Conservation (phyloP, 495 filamentous ascomycete genomes). For the Talaromyces thailandensis region DNA sequence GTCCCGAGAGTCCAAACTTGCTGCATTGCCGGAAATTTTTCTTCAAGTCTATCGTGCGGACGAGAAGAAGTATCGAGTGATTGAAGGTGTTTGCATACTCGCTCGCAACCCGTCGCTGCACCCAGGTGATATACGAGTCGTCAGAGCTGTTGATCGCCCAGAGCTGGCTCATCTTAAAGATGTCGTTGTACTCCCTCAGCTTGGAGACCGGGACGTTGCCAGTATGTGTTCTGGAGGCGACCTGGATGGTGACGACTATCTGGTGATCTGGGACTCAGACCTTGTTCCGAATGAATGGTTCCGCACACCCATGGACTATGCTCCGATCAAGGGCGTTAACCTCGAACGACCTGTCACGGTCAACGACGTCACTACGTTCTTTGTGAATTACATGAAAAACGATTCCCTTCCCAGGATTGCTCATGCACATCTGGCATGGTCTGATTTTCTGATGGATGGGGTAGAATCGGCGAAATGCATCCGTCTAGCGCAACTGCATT, state of each 20-base stretch:
- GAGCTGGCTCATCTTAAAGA: conserved; percentile 66
- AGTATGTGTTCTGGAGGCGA: conserved; percentile 97
- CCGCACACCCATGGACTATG: conserved; percentile 65
- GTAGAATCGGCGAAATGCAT: conserved; percentile 65
- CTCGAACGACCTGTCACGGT: conserved; percentile 52
- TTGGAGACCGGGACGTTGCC: conserved; percentile 74
- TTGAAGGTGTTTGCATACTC: conserved; percentile 72
- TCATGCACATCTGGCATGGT: conserved; percentile 69
- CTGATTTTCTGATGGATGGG: conserved; percentile 54
- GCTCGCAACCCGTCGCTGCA: conserved; percentile 93
- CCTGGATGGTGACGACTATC: conserved; percentile 91
- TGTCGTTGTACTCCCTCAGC: conserved; percentile 79
- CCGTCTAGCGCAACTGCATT: conserved; percentile 72
- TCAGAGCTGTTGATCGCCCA: conserved; percentile 70
- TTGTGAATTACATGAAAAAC: conserved; percentile 90
- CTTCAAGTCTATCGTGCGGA: conserved; percentile 58
- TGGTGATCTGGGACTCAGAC: conserved; percentile 84
- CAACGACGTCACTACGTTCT: conserved; percentile 70
- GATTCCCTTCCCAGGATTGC: conserved; percentile 75
- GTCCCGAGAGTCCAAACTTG: conserved; percentile 25
- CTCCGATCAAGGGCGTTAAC: conserved; percentile 37
- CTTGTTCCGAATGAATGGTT: conserved; percentile 66
- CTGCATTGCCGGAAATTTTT: conserved; percentile 76
- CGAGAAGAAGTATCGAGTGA: conserved; percentile 48
- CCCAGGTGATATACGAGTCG: conserved; percentile 84